Conservation (phyloP, 2,329 filamentous ascomycete genomes). For the Elsinoe fawcettii region DNA sequence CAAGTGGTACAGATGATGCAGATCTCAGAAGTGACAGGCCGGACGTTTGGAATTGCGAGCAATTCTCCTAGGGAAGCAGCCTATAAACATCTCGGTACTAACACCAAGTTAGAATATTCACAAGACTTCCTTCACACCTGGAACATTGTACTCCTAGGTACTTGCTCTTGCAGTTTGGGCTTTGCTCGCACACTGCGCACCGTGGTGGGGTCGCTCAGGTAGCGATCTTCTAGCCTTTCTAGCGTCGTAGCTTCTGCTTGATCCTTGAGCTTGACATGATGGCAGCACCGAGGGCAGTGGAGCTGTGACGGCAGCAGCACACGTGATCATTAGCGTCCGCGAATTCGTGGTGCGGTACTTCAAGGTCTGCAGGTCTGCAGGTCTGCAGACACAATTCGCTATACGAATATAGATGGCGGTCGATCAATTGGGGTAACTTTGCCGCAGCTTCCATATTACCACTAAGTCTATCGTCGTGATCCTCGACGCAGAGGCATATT, state of each 20-base stretch:
- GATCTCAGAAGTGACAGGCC: neutral
- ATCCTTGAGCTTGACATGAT: neutral
- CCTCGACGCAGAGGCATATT: too few relatives aligned
- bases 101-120: too few relatives aligned
- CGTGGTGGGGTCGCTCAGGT: neutral
- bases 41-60: neutral
- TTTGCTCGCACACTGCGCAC: neutral
- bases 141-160: too few relatives aligned
- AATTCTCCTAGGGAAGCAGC: neutral
- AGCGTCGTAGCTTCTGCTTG: neutral
- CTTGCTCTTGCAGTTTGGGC: neutral
- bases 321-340: too few relatives aligned
- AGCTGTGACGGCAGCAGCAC: too few relatives aligned
- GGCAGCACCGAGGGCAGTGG: too few relatives aligned
- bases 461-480: neutral
- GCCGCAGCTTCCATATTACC: neutral
- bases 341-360: too few relatives aligned
- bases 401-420: neutral
- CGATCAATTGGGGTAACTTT: neutral
- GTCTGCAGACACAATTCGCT: neutral
- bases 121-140: too few relatives aligned
- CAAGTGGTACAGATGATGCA: conserved; percentile 6
- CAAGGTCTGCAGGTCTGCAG: neutral
- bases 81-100: too few relatives aligned
- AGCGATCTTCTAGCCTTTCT: neutral